phyloP scores from a whole-genome alignment of 2,329 filamentous ascomycete species.

The Aaosphaeria arxii region DNA sequence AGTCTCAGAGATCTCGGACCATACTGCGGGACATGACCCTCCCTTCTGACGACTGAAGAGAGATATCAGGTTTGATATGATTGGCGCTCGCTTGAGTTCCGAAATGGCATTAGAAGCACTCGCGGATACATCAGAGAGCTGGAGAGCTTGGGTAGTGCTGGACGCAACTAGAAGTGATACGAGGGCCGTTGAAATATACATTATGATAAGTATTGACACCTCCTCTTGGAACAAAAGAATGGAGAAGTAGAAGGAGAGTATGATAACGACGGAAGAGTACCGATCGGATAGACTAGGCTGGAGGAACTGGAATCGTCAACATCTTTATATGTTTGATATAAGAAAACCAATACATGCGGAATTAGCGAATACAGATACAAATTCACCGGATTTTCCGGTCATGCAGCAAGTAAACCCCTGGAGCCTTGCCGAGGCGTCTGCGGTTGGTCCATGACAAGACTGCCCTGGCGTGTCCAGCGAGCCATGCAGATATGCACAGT shows the following conservation, averaged over 20 bases:
- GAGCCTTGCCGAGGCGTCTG: too few species aligned
- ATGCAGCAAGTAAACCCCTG: too few species aligned
- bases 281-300: too few species aligned
- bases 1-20: slow-evolving; percentile 28
- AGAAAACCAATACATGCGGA: too few species aligned
- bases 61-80: slow-evolving; percentile 4
- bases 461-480: too few species aligned
- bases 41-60: slow-evolving; percentile 2
- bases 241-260: not conserved
- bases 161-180: slow-evolving; percentile 21
- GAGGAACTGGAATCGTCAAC: too few species aligned
- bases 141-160: slow-evolving; percentile 22
- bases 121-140: slow-evolving; percentile 15
- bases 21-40: slow-evolving; percentile 26
- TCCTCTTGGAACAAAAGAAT: too few species aligned
- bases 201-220: slow-evolving; percentile 15
- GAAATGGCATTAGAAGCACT: slow-evolving; percentile 3
- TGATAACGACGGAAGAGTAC: not conserved
- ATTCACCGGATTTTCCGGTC: too few species aligned
- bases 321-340: too few species aligned
- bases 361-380: too few species aligned
- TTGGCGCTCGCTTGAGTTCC: slow-evolving; percentile 12
- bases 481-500: too few species aligned
- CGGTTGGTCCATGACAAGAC: too few species aligned
- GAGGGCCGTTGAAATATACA: slow-evolving; percentile 31